A percentile compares a stretch with the other conserved stretches of the same genome.
Evolutionary conservation across 768 basidiomycete species (phyloP).

Genomic region (Lactifluus echinatus): DNA sequence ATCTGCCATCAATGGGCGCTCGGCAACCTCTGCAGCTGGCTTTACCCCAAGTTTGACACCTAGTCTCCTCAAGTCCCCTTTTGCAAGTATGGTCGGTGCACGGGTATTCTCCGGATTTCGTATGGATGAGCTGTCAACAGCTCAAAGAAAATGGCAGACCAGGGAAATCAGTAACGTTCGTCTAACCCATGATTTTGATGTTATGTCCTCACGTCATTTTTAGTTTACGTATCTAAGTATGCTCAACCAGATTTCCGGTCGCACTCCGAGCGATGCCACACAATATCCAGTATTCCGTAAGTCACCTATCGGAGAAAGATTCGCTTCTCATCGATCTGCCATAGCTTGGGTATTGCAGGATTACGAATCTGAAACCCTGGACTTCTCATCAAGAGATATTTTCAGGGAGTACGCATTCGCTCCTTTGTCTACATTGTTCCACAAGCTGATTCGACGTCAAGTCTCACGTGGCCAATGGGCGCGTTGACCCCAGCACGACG

Average conservation of each 20-base stretch:
- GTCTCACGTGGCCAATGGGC: conserved; percentile 85
- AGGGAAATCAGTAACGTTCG: conserved; percentile 87
- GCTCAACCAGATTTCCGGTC: conserved; percentile 84
- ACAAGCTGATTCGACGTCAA: not conserved
- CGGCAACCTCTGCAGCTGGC: conserved; percentile 20
- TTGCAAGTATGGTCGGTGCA: conserved; percentile 43
- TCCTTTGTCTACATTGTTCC: not conserved
- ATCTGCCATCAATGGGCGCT: conserved; percentile 34
- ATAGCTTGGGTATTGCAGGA: conserved; percentile 86
- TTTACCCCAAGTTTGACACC: conserved; percentile 33
- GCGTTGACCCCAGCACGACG: conserved; percentile 67
- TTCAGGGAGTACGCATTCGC: conserved; percentile 55
- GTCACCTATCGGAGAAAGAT: conserved; percentile 22
- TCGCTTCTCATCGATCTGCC: not conserved
- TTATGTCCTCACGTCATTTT: conserved; percentile 1
- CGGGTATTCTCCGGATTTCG: conserved; percentile 42
- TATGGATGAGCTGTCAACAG: conserved; percentile 54
- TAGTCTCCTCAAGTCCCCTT: conserved; percentile 45
- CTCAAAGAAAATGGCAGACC: conserved; percentile 79
- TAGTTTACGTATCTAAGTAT: conserved; percentile 87
- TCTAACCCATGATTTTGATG: not conserved
- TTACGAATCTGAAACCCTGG: conserved; percentile 63
- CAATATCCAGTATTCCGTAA: conserved; percentile 88
- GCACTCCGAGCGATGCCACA: conserved; percentile 91
- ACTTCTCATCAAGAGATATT: conserved; percentile 49